Evolutionary conservation across 2,329 filamentous ascomycete genomes (phyloP).

Genomic region (Nigrospora sphaerica): DNA sequence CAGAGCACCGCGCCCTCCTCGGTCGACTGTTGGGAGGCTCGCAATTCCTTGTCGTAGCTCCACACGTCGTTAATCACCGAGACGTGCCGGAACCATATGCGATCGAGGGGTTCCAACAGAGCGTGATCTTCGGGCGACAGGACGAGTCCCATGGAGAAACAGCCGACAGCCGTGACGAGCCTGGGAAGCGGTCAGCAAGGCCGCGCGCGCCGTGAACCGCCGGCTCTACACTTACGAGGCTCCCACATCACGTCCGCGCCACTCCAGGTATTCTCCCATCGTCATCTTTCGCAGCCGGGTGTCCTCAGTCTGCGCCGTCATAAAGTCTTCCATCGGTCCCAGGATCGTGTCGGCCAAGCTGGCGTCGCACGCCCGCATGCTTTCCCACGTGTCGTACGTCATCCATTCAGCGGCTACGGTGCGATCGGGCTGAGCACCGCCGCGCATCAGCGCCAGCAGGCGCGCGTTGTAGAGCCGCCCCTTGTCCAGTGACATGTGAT

Average conservation of each 20-base stretch:
- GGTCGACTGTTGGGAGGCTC: slow-evolving; percentile 6
- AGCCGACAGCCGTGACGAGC: slow-evolving; percentile 22
- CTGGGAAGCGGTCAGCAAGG: slow-evolving; percentile 4
- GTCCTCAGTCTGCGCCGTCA: slow-evolving; percentile 28
- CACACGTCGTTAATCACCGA: slow-evolving; percentile 30
- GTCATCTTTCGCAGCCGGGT: slow-evolving; percentile 9
- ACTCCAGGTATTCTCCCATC: slow-evolving; percentile 24
- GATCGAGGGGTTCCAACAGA: slow-evolving; percentile 15
- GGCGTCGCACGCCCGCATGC: slow-evolving; percentile 24
- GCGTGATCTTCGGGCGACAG: slow-evolving; percentile 16
- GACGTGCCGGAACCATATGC: slow-evolving; percentile 25
- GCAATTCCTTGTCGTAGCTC: slow-evolving; percentile 27
- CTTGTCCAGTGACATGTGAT: slow-evolving; percentile 31
- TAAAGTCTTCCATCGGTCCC: slow-evolving; percentile 27
- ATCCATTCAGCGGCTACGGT: slow-evolving; percentile 24
- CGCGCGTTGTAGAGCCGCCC: slow-evolving; percentile 27
- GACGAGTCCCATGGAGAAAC: slow-evolving; percentile 22
- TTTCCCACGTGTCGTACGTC: slow-evolving; percentile 27
- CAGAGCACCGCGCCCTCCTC: slow-evolving; percentile 22
- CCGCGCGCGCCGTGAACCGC: not conserved
- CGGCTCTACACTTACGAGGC: slow-evolving; percentile 18
- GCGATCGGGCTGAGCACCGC: slow-evolving; percentile 19
- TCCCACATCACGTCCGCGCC: slow-evolving; percentile 28
- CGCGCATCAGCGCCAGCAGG: slow-evolving; percentile 26
- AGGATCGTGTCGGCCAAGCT: slow-evolving; percentile 23